Evolutionary conservation across 1,139 yeast species (phyloP).

Genomic region (Pichia sp.): DNA sequence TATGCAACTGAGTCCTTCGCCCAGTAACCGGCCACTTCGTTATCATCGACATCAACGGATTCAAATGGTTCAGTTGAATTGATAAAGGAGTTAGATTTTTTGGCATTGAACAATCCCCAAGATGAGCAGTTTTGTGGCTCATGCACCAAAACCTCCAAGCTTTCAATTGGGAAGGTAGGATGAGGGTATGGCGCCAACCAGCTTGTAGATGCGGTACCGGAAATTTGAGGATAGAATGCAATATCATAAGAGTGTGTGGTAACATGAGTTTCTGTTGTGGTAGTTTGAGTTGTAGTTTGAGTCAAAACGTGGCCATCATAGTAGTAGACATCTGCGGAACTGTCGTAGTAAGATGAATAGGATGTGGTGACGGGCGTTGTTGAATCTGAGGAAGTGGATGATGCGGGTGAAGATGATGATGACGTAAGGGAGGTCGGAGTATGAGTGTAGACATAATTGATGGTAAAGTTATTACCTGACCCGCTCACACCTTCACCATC

Average conservation of each 20-base stretch:
- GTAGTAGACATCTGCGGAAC: conserved; percentile 8
- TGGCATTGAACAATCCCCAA: conserved; percentile 42
- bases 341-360: conserved; percentile 4
- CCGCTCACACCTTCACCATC: too few relatives aligned
- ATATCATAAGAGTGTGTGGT: conserved; percentile 4
- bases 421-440: not conserved
- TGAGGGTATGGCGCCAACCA: conserved; percentile 9
- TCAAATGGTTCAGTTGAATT: not conserved
- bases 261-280: not conserved
- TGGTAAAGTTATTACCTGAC: conserved; percentile 4
- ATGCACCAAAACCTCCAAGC: conserved; percentile 14
- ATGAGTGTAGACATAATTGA: conserved; percentile 3
- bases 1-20: conserved; percentile 45
- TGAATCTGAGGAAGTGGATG: not conserved
- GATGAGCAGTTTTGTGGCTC: conserved; percentile 26
- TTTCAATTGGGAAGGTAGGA: conserved; percentile 28
- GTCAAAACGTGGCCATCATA: conserved; percentile 8
- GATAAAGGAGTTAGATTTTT: conserved; percentile 37
- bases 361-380: conserved; percentile 3
- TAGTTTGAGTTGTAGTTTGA: conserved; percentile 4
- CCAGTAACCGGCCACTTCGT: conserved; percentile 55
- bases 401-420: conserved; percentile 1
- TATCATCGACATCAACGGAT: conserved; percentile 30
- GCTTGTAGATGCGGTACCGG: conserved; percentile 4
- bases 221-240: conserved; percentile 8